These are phyloP conservation scores for Phytophthora parvispora DNA, from an alignment of 352 stramenopile species.

Conservation along the genomic window DNA sequence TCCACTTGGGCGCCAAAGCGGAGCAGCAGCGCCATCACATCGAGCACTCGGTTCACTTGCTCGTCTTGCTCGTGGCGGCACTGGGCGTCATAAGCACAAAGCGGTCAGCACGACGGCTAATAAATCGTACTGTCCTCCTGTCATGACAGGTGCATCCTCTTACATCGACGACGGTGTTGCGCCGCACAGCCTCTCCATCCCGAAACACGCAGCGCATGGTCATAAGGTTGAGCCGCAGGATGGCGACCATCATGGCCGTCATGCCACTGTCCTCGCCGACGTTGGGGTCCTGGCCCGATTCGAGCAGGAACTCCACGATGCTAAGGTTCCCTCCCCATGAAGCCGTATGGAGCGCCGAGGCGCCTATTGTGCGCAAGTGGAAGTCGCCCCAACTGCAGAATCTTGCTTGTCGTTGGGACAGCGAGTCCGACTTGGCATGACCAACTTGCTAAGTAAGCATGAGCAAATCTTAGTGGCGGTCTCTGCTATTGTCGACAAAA, in stretches of 20 bases:
- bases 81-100: no score
- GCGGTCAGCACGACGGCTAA: no score
- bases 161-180: constrained; percentile 36
- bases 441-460: constrained; percentile 12
- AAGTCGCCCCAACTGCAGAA: constrained; percentile 36
- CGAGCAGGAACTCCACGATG: constrained; percentile 31
- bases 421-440: constrained; percentile 11
- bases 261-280: constrained; percentile 18
- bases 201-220: constrained; percentile 36
- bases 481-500: neutral
- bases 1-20: constrained; percentile 14
- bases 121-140: no score
- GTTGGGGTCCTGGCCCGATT: constrained; percentile 28
- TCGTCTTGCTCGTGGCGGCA: constrained; percentile 30
- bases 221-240: constrained; percentile 31
- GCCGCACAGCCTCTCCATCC: constrained; percentile 10
- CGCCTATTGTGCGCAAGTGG: constrained; percentile 27
- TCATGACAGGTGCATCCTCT: no score
- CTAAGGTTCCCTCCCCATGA: constrained; percentile 24
- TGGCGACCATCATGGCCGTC: constrained; percentile 39
- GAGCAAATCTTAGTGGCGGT: neutral
- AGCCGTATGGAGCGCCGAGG: constrained; percentile 34
- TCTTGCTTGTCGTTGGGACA: constrained; percentile 1
- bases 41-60: neutral
- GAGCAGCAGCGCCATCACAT: constrained; percentile 17